Percentiles rank a stretch among this genome's conserved stretches.
These are phyloP conservation scores for Crithidia expoeki DNA, from an alignment of 208 protist genomes.

Conservation along the genomic window DNA sequence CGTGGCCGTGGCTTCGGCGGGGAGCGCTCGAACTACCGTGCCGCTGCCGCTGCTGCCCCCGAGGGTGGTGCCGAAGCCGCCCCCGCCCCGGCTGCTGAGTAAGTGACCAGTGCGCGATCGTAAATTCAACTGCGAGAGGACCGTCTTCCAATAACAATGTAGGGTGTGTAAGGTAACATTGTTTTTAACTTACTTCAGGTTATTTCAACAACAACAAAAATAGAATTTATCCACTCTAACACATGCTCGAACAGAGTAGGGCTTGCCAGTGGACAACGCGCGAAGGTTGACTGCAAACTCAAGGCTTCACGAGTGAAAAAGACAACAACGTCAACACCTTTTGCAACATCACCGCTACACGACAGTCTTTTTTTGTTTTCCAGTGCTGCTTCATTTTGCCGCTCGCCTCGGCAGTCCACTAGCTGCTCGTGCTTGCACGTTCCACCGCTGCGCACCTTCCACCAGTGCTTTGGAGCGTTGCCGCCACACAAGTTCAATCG, in stretches of 20 bases:
- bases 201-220: constrained; percentile 14
- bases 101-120: constrained; percentile 34
- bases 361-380: no score
- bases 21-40: constrained; percentile 81
- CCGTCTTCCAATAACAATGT: constrained; percentile 42
- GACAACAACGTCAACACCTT: no score
- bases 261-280: no score
- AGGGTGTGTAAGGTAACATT: constrained; percentile 14
- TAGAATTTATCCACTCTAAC: no score
- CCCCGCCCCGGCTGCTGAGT: constrained; percentile 44
- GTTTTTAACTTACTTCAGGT: constrained; percentile 13
- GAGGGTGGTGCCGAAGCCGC: constrained; percentile 30
- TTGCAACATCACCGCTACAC: not conserved
- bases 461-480: no score
- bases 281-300: no score
- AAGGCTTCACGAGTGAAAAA: no score
- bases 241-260: not conserved
- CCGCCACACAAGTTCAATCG: no score
- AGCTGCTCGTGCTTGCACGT: no score
- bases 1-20: constrained; percentile 78
- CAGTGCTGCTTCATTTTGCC: no score
- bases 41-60: constrained; percentile 39
- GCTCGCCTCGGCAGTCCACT: no score
- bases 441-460: no score
- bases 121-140: constrained; percentile 23